phyloP scores from a whole-genome alignment of 164 flowering plant genomes.

The Aristolochia contorta region DNA sequence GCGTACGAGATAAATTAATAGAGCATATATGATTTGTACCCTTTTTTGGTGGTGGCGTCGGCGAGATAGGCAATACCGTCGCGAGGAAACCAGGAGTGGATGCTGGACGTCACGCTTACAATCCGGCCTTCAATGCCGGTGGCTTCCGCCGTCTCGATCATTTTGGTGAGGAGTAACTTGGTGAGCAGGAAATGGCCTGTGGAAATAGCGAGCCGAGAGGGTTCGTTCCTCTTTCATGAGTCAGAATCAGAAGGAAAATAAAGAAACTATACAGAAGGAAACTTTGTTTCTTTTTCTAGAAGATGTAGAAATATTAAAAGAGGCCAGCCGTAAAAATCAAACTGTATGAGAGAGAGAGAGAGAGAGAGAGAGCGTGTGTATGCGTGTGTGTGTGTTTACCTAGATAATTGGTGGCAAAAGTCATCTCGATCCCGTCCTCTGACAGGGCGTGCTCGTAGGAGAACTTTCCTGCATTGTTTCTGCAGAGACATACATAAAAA shows the following conservation, averaged over 20 bases:
- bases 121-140: slow-evolving; percentile 80
- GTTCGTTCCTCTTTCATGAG: too few relatives aligned
- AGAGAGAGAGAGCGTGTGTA: too few relatives aligned
- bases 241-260: too few relatives aligned
- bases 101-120: slow-evolving; percentile 82
- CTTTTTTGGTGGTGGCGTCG: slow-evolving; percentile 37
- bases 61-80: slow-evolving; percentile 54
- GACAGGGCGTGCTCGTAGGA: slow-evolving; percentile 57
- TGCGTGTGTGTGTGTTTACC: too few relatives aligned
- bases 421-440: slow-evolving; percentile 95
- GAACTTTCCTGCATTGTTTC: slow-evolving; percentile 96
- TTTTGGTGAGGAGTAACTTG: slow-evolving; percentile 55
- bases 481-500: slow-evolving; percentile 11
- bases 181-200: slow-evolving; percentile 89
- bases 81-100: slow-evolving; percentile 82
- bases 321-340: too few relatives aligned
- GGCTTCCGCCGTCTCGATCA: slow-evolving; percentile 58
- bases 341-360: too few relatives aligned
- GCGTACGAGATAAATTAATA: too few relatives aligned
- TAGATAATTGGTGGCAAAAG: slow-evolving; percentile 88
- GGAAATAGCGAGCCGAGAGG: too few relatives aligned
- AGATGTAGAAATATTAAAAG: too few relatives aligned
- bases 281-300: too few relatives aligned
- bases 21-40: too few relatives aligned
- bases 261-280: too few relatives aligned